These are phyloP conservation scores for Penicillium verhagenii DNA, from an alignment of 495 filamentous ascomycete genomes.

Conservation along the genomic window DNA sequence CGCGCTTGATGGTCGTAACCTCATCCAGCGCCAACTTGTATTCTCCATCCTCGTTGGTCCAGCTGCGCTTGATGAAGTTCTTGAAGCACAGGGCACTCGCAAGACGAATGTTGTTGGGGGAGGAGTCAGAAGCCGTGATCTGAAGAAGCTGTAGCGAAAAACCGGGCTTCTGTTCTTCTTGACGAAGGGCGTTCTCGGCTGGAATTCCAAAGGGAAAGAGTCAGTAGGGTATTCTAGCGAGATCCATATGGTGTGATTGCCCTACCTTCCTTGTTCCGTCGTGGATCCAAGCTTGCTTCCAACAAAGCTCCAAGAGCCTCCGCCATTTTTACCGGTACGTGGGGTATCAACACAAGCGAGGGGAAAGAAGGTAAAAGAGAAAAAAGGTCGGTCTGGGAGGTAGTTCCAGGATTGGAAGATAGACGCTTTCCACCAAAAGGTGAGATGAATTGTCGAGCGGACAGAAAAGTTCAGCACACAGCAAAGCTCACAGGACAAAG, in stretches of 20 bases:
- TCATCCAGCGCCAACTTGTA: conserved; percentile 81
- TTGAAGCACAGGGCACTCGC: conserved; percentile 96
- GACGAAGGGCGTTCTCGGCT: conserved; percentile 79
- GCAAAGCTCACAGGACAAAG: conserved; percentile 19
- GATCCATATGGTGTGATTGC: conserved; percentile 5
- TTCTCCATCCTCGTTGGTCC: conserved; percentile 88
- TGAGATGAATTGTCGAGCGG: conserved; percentile 9
- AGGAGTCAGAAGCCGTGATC: conserved; percentile 72
- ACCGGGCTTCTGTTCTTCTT: conserved; percentile 72
- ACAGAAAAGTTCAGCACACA: conserved; percentile 5
- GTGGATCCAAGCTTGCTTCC: conserved; percentile 80
- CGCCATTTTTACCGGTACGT: conserved; percentile 61
- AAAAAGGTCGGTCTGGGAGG: conserved; percentile 1
- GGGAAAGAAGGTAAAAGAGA: conserved; percentile 1
- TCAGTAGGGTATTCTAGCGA: conserved; percentile 9
- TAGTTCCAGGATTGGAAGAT: background rate
- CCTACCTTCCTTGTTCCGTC: conserved; percentile 83
- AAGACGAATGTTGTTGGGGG: conserved; percentile 73
- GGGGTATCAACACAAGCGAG: conserved; percentile 30
- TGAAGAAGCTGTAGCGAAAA: conserved; percentile 88
- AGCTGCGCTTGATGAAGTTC: conserved; percentile 92
- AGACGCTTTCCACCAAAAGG: background rate
- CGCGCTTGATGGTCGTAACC: conserved; percentile 84
- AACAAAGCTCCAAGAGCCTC: conserved; percentile 71
- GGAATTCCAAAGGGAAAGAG: conserved; percentile 13